Evolutionary conservation across 768 basidiomycete genomes (phyloP), one percentile per base, ranked within the genome.

Genomic region (Lactifluus rugatus): DNA sequence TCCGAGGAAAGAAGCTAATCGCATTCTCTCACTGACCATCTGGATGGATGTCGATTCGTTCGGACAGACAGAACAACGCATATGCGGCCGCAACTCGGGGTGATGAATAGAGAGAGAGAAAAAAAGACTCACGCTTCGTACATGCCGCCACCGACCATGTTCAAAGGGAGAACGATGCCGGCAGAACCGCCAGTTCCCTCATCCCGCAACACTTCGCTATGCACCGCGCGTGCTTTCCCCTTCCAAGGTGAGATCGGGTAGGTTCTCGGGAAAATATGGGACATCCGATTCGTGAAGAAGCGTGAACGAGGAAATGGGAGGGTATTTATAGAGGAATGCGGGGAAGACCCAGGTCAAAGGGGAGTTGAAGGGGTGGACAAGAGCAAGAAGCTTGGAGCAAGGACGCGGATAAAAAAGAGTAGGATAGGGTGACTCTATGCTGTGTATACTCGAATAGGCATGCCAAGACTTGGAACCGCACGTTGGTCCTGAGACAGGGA

Each of bases 131-230:
- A 87, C 87, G 81, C 76, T 63, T 84, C 78, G 63, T 75, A 82
- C 7, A 76, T 69, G 16, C 78, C 78, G 39, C 72, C 76, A 1
- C 76, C 77, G n/a, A 81, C 72, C 68, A 83, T 70, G 54, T 81
- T 69, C 61, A 88, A 66, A 21, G 75, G 77, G 19, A 89, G 64
- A 13, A 89, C 76, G 26, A 84, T 71, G 5, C 87, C 87, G 26
- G 71, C 76, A 2, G 68, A 52, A 17, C 76, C 81, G 0, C 81
- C 82, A 49, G 64, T 37, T 19, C 81, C 81, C 60, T 74, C 72
- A 54, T 54, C 54, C 75, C 65, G 59, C 42, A 23, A 10, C 17
- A 25, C 37, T 23, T 44, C 37, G 14, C 41, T 49, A 32, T 56
- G 51, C 28, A 37, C 28, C 21, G 48, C 62, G 36, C 63, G 52